Evolutionary conservation across 495 filamentous ascomycete species (phyloP), one percentile per base, ranked within the genome.

Genomic region (Chlorociboria aeruginascens): DNA sequence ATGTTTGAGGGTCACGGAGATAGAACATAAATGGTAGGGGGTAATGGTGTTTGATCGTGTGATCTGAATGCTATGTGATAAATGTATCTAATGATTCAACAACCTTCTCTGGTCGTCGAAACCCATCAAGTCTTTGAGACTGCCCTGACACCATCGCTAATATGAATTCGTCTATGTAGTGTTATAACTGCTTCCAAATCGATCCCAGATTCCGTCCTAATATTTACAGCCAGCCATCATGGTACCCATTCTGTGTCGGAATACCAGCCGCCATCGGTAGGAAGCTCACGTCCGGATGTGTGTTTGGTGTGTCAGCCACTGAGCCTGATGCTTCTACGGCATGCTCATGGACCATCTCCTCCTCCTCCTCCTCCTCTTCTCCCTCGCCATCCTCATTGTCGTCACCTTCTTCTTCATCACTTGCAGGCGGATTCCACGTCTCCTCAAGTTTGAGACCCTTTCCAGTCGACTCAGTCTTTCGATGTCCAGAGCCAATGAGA

Each of bases 401-500:
- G 0, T 76, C 71, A 6, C 75, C 72, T 1, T 79, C 72, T 29
- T 78, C 75, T 6, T 82, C 77, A 29, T 79, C 73, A 6, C 65
- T 61, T 12, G 64, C 69, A 7, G 84, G 82, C 10, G 86, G 86
- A 31, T 79, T 78, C 72, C 85, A 93, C 6, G 82, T 82, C 51
- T 90, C 86, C 66, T 89, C 86, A 11, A 93, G 67, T 58, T 89
- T 93, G 55, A 89, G 63, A 0, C 85, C 85, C 57, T 85, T 85
- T 36, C 85, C 84, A 10, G 68, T 64, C 4, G 40, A 30, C 9
- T 58, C 53, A 58, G 48, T 49, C 14, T 47, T 56, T 28, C 63
- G 61, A 57, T 58, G 64, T 10, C 56, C 60, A 32, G 61, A 55
- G 13, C 69, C 69, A 17, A 77, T 43, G 9, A 71, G 58, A 13